Base-by-base conservation (phyloP, 192 early-diverging fungal species). In the Funneliformis geosporum region DNA sequence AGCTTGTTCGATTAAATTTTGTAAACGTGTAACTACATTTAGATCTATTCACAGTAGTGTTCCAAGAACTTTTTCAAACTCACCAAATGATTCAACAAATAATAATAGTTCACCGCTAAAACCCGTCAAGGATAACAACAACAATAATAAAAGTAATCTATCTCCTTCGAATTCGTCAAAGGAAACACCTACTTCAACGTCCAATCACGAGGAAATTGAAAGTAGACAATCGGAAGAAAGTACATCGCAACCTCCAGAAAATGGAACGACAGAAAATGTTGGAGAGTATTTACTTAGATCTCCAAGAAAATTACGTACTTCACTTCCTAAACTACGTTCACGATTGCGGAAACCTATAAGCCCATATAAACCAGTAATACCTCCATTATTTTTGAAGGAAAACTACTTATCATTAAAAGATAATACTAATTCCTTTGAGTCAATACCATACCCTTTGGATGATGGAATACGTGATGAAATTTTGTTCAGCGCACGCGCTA, bases 401-500 rank as follows among this genome's bases (percentile, higher is more conserved):
- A 79, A 79, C 25, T 79, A 79, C 38, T 40, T 79, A 25, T 28
- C 46, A 69, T 69, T 59, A 28, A 70, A 67, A 66, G 28, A 79
- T 14, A 79, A 79, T 60, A 42, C 14, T 2, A 14, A 67, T 67
- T 59, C 65, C 23, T 79, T 79, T 79, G 77, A 66, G 8, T 50
- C 46, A 39, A 33, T 79, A 27, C 5, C 8, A 12, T 79, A 79
- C 40, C 77, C 77, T 21, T 40, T 79, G 21, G 66, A 79, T 40
- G 25, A 69, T 39, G 77, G 77, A 0, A 79, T 79, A 66, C 77
- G 77, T 60, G 38, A 65, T 18, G 77, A 79, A 70, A 79, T 79
- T 70, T 50, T 79, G 46, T 79, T 60, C 42, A 79, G 77, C 60
- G 77, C 77, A 14, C 77, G 67, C 69, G 77, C 77, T 2, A 79